Conservation (phyloP, 2,329 filamentous ascomycete species). For the Cryphonectria japonica region DNA sequence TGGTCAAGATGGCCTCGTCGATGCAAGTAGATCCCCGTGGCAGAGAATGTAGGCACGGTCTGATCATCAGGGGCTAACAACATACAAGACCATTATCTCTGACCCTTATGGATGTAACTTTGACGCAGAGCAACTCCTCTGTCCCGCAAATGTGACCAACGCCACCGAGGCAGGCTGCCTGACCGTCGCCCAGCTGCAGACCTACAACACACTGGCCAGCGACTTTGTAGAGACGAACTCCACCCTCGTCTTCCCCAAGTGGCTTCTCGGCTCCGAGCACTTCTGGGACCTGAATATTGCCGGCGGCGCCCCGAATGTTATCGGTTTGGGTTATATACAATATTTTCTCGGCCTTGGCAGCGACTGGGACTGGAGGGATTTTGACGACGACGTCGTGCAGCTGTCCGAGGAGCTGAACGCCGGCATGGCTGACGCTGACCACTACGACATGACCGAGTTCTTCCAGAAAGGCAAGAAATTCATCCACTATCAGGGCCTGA, state of each 20-base stretch:
- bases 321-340: neutral
- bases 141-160: conserved; percentile 20
- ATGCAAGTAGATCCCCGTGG: neutral
- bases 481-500: conserved; percentile 48
- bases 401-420: conserved; percentile 13
- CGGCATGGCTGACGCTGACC: conserved; percentile 29
- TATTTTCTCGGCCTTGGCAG: conserved; percentile 2
- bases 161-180: neutral
- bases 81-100: neutral
- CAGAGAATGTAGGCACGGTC: neutral
- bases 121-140: conserved; percentile 24
- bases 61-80: neutral
- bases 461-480: conserved; percentile 47
- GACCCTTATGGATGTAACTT: neutral
- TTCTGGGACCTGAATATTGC: conserved; percentile 3
- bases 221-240: conserved; percentile 1
- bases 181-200: neutral
- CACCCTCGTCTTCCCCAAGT: conserved; percentile 20
- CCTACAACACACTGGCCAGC: neutral
- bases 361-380: neutral
- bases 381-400: neutral
- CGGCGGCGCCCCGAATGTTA: conserved; percentile 4
- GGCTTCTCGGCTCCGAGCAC: conserved; percentile 22
- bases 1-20: conserved; percentile 24
- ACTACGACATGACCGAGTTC: conserved; percentile 9